Evolutionary conservation across 768 basidiomycete species (phyloP).

Genomic region (Serendipita sp.): DNA sequence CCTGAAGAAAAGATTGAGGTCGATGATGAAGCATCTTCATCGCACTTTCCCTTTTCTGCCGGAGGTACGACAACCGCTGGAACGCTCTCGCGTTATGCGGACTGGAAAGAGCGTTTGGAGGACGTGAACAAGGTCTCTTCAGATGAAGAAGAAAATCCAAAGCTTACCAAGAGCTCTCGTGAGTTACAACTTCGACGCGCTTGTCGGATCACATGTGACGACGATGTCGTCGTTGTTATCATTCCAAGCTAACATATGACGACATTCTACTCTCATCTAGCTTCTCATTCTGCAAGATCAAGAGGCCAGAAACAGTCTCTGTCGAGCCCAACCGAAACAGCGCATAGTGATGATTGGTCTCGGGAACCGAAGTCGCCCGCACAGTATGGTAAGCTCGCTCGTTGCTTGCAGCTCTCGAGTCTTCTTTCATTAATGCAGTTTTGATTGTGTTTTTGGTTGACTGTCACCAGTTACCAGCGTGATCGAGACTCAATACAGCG

Average conservation of each 20-base stretch:
- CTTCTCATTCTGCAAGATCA: not conserved
- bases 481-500: constrained; percentile 4
- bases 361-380: not conserved
- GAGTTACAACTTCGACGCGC: not conserved
- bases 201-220: not conserved
- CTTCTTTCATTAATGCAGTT: not conserved
- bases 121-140: not conserved
- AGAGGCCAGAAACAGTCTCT: not conserved
- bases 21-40: not conserved
- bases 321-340: not conserved
- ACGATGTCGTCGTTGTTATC: not conserved
- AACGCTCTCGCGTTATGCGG: not conserved
- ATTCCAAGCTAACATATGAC: not conserved
- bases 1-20: not conserved
- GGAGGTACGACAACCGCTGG: not conserved
- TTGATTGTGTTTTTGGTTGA: not conserved
- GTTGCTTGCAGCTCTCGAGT: not conserved
- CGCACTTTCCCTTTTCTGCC: not conserved
- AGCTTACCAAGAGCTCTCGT: not conserved
- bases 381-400: not conserved
- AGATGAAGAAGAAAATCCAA: not conserved
- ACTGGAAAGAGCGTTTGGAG: not conserved
- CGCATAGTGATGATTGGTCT: not conserved
- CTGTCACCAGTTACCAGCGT: not conserved
- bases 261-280: not conserved